A percentile compares a stretch with the other conserved stretches of the same genome.
phyloP scores from a whole-genome alignment of 2,329 filamentous ascomycete genomes.

The Aspergillus luchuensis region DNA sequence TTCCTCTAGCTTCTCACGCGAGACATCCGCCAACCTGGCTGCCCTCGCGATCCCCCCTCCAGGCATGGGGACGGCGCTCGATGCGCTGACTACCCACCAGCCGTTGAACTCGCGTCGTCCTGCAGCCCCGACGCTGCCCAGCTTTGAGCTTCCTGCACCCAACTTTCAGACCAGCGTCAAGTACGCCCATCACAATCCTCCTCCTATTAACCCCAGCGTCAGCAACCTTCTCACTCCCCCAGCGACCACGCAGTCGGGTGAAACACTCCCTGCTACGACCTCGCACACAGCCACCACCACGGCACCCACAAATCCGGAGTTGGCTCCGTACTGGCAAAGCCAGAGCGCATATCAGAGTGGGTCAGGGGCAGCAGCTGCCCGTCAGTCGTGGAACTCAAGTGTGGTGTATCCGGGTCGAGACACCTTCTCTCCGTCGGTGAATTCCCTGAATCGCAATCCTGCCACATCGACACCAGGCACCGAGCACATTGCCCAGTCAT shows the following conservation, averaged over 20 bases:
- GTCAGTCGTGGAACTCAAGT: conserved; percentile 49
- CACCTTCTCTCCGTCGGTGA: conserved; percentile 61
- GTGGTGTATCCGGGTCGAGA: conserved; percentile 50
- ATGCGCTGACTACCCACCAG: conserved; percentile 60
- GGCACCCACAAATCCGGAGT: conserved; percentile 32
- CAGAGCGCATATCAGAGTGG: conserved; percentile 59
- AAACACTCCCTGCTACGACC: conserved; percentile 44
- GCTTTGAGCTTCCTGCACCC: conserved; percentile 69
- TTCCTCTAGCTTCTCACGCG: conserved; percentile 45
- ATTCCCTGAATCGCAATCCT: conserved; percentile 54
- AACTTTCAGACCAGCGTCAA: conserved; percentile 49
- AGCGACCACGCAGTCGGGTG: conserved; percentile 56
- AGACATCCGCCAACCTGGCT: conserved; percentile 61
- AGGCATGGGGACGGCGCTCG: conserved; percentile 64
- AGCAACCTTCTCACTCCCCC: conserved; percentile 66
- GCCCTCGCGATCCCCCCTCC: conserved; percentile 61
- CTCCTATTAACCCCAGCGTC: conserved; percentile 56
- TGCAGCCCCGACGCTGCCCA: conserved; percentile 68
- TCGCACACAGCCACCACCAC: conserved; percentile 58
- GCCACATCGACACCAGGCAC: conserved; percentile 62
- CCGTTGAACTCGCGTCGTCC: conserved; percentile 69
- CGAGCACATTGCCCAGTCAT: conserved; percentile 68
- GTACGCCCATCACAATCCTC: conserved; percentile 40
- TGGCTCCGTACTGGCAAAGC: conserved; percentile 63
- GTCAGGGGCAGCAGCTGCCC: conserved; percentile 46